Conservation (phyloP, 164 flowering plant species). For the Brasenia schreberi region DNA sequence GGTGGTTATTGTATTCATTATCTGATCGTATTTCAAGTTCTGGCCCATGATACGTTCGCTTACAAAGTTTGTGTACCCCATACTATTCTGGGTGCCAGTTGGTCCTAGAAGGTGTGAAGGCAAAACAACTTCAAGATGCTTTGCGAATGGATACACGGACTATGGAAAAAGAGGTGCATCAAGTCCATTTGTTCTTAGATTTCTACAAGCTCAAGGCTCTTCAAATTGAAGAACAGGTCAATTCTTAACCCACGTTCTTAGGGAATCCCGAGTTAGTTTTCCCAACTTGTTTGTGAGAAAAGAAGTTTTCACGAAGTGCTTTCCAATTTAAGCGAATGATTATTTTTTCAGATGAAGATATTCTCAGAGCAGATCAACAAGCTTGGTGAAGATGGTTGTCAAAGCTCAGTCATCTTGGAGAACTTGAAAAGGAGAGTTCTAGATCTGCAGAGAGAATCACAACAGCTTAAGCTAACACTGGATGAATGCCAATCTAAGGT, state of each 20-base stretch:
- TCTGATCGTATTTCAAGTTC: background rate
- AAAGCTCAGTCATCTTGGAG: constrained; percentile 31
- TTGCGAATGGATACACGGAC: constrained; percentile 40
- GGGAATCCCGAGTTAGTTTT: no score
- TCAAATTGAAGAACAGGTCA: constrained; percentile 84
- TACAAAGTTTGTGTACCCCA: background rate
- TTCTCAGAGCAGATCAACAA: constrained; percentile 58
- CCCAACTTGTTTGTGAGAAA: background rate
- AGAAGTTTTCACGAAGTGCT: background rate
- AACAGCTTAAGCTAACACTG: constrained; percentile 36
- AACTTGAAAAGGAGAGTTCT: constrained; percentile 37
- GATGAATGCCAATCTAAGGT: constrained; percentile 47
- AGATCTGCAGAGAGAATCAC: constrained; percentile 47
- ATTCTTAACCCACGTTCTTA: background rate
- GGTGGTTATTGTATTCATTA: no score
- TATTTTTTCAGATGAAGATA: constrained; percentile 34
- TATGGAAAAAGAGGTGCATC: constrained; percentile 49
- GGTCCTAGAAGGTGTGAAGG: constrained; percentile 63
- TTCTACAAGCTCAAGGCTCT: constrained; percentile 37
- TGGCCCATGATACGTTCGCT: background rate
- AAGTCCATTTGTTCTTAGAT: constrained; percentile 37
- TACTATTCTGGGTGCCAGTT: constrained; percentile 38
- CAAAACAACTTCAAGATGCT: constrained; percentile 48
- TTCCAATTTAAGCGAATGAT: background rate
- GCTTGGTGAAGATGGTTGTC: constrained; percentile 56